Conservation (phyloP, 768 basidiomycete genomes). For the Podaxis sp. region DNA sequence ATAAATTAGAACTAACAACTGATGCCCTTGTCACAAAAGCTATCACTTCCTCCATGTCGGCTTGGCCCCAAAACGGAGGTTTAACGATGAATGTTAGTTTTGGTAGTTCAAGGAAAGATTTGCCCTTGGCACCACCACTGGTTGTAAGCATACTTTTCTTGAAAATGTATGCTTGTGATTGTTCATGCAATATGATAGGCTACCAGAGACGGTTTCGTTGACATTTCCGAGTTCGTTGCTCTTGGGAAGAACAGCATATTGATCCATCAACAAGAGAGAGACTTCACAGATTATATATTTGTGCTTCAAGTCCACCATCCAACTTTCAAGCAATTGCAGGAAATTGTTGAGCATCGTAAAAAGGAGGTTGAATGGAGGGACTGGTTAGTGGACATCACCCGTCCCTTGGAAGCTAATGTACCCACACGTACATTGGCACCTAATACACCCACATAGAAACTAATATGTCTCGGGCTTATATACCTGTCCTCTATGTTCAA, state of each 20-base stretch:
- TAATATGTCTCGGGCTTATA: background rate
- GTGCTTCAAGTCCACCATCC: conserved; percentile 48
- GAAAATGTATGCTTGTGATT: background rate
- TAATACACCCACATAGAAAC: background rate
- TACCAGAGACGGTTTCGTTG: conserved; percentile 44
- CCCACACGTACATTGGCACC: background rate
- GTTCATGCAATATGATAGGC: conserved; percentile 25
- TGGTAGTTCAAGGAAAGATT: conserved; percentile 20
- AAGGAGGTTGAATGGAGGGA: conserved; percentile 37
- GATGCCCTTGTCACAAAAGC: background rate
- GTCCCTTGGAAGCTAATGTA: background rate
- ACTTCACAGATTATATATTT: conserved; percentile 41
- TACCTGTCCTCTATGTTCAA: background rate
- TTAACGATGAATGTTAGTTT: conserved; percentile 31
- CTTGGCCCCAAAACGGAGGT: conserved; percentile 39
- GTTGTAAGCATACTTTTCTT: conserved; percentile 20
- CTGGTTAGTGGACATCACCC: conserved; percentile 28
- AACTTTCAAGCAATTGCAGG: conserved; percentile 37
- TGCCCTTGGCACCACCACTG: conserved; percentile 41
- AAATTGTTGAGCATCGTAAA: conserved; percentile 23
- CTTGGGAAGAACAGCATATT: conserved; percentile 38
- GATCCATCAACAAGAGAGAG: conserved; percentile 33
- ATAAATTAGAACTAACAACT: conserved; percentile 17
- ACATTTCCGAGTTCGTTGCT: conserved; percentile 42
- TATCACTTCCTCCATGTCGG: conserved; percentile 24